A percentile compares a stretch with the other conserved stretches of the same genome.
These are phyloP conservation scores for Amanita polypyramis DNA, from an alignment of 768 basidiomycete genomes.

Conservation along the genomic window DNA sequence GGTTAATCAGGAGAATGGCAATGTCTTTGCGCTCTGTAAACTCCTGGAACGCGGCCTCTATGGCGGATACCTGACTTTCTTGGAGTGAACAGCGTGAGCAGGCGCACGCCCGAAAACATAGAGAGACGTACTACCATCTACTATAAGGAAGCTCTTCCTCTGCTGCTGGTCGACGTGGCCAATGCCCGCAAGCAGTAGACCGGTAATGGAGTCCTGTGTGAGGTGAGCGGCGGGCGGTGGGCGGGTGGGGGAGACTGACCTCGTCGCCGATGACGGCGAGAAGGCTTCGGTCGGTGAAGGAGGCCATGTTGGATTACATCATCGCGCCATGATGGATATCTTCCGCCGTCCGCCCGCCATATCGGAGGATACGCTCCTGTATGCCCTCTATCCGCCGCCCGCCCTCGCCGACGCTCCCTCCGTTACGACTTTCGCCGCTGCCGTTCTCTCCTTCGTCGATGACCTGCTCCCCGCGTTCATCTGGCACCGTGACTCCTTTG, in stretches of 20 bases:
- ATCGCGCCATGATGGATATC: conserved; percentile 38
- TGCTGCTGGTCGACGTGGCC: conserved; percentile 85
- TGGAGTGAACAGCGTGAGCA: not conserved
- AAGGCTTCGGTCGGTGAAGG: conserved; percentile 71
- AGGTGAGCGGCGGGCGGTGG: conserved; percentile 8
- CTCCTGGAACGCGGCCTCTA: conserved; percentile 89
- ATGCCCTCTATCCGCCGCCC: conserved; percentile 55
- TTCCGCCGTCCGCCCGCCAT: conserved; percentile 71
- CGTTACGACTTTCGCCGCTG: conserved; percentile 55
- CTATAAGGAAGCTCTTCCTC: conserved; percentile 97
- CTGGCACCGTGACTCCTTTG: conserved; percentile 81
- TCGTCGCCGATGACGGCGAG: conserved; percentile 98
- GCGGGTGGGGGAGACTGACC: conserved; percentile 30
- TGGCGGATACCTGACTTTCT: conserved; percentile 88
- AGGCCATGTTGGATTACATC: conserved; percentile 33
- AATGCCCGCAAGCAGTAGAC: conserved; percentile 87
- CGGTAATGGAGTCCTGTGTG: conserved; percentile 89
- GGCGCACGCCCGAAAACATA: not conserved
- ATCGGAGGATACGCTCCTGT: conserved; percentile 79
- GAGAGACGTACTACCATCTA: conserved; percentile 66
- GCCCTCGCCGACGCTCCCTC: conserved; percentile 41
- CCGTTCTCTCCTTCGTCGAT: conserved; percentile 49
- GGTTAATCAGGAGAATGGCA: conserved; percentile 95
- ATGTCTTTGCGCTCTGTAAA: conserved; percentile 93
- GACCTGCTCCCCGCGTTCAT: conserved; percentile 48